Base-by-base conservation (phyloP, 1,139 yeast genomes). In the Geotrichum siamense region DNA sequence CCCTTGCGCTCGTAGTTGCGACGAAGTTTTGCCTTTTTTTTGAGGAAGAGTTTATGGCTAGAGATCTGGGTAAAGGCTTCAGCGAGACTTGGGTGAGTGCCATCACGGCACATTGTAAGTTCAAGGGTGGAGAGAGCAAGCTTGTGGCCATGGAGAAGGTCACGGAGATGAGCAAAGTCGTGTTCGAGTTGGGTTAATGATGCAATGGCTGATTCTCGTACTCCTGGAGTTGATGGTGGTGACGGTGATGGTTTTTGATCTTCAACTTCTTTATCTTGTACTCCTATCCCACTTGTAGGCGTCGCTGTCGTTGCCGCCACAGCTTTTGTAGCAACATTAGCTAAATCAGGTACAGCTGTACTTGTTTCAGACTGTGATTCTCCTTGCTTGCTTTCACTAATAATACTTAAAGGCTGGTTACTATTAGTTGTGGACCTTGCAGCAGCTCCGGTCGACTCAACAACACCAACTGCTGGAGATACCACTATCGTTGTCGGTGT, bases 11-110 rank as follows among this genome's bases (percentile, higher is more conserved):
- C 80, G 64, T 86, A 87, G 51, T 78, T 74, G 52, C 84, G 79
- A 46, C 78, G 74, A 53, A 77, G 73, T 53, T 80, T 75, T 27
- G 93, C 87, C 48, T 79, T 70, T 47, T 71, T 72, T 38, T 87
- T 65, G 59, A 81, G 81, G 48, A 77, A 80, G 55, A 82, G 84
- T 49, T 84, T 76, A 49, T 78, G 75, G 34, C 76, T 74, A 49
- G 82, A 82, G 49, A 89, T 79, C 60, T 80, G 82, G 49, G 75
- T 76, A 58, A 84, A 82, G 35, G 78, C 75, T 30, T 69, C 62
- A 49, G 74, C 74, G 47, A 80, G 65, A 56, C 89, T 96, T 0
- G 97, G 97, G 61, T 91, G 98, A 19, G 89, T 76, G 5, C 96
- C 96, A 54, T 82, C 84, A 27, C 82, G 69, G 64, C 97, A 89